Percentiles rank a stretch among this genome's conserved stretches.
Evolutionary conservation across 192 early-diverging fungal species (phyloP).

Genomic region (Mortierella hygrophila): DNA sequence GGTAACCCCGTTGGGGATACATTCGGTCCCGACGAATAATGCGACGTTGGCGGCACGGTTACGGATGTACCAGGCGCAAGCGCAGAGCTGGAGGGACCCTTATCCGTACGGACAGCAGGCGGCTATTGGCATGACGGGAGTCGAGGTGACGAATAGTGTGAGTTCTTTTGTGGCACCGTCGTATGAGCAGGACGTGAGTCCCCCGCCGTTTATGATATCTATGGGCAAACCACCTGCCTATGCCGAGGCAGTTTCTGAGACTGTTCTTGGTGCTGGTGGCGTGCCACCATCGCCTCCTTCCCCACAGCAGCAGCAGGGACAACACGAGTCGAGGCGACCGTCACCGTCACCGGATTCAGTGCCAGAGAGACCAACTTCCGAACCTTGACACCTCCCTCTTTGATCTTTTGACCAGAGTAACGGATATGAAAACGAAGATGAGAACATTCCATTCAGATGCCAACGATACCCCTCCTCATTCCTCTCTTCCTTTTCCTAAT

Average conservation of each 20-base stretch:
- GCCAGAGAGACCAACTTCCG: not conserved
- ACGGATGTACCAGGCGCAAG: slow-evolving; percentile 17
- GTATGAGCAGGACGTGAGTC: slow-evolving; percentile 42
- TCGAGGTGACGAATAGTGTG: slow-evolving; percentile 1
- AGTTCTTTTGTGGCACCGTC: slow-evolving; percentile 28
- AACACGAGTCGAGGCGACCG: not conserved
- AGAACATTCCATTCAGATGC: too few species aligned
- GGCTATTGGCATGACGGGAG: not conserved
- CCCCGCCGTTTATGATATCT: slow-evolving; percentile 28
- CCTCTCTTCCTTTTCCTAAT: not conserved
- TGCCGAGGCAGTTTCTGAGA: slow-evolving; percentile 11
- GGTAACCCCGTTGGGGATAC: not conserved
- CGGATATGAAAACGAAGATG: too few species aligned
- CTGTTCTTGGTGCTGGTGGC: not conserved
- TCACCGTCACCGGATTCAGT: not conserved
- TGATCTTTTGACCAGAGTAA: too few species aligned
- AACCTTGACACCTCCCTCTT: too few species aligned
- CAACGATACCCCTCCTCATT: too few species aligned
- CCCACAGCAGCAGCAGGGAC: not conserved
- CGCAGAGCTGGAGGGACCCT: not conserved
- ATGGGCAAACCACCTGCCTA: slow-evolving; percentile 31
- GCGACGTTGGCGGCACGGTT: slow-evolving; percentile 32
- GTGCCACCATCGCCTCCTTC: not conserved
- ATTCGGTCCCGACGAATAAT: slow-evolving; percentile 29
- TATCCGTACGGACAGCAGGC: slow-evolving; percentile 31